Percentiles rank a stretch among this genome's conserved stretches.
phyloP scores from a whole-genome alignment of 2,329 filamentous ascomycete species.

The Fusarium cyanostomum region DNA sequence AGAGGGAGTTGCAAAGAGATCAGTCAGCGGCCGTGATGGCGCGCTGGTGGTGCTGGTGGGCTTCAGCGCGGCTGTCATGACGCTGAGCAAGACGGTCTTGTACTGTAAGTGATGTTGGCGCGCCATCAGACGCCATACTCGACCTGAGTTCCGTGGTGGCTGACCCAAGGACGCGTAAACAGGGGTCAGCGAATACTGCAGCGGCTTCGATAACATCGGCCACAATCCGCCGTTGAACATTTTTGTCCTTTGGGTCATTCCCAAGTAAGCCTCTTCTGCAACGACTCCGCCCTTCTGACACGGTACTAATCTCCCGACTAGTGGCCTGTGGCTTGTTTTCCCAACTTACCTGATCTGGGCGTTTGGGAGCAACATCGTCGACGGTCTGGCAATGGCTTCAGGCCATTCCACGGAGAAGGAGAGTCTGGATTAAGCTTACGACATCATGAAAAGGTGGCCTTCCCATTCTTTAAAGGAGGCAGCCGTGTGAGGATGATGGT shows the following conservation, averaged over 20 bases:
- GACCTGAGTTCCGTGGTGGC: too few species aligned
- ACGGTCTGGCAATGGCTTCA: constrained; percentile 54
- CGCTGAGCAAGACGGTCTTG: constrained; percentile 68
- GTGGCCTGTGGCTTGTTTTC: constrained; percentile 65
- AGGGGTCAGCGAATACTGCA: constrained; percentile 68
- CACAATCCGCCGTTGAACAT: constrained; percentile 60
- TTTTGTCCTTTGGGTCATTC: constrained; percentile 65
- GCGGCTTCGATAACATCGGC: constrained; percentile 65
- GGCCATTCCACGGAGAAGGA: constrained; percentile 47
- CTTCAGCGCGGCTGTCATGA: constrained; percentile 67
- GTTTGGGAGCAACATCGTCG: constrained; percentile 60
- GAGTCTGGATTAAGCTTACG: neutral
- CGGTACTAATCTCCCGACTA: constrained; percentile 37
- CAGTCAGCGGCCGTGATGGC: constrained; percentile 54
- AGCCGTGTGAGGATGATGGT: neutral
- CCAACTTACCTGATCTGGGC: constrained; percentile 62
- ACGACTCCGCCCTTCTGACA: rapidly evolving
- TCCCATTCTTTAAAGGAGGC: neutral
- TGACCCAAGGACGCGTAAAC: neutral
- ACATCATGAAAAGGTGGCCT: neutral
- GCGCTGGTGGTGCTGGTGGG: constrained; percentile 58
- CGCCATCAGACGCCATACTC: neutral
- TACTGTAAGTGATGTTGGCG: constrained; percentile 61
- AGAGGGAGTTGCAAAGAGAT: constrained; percentile 42
- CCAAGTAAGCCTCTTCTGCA: constrained; percentile 59